phyloP scores from a whole-genome alignment of 148 eudicot genomes.

The Oxyria digyna region DNA sequence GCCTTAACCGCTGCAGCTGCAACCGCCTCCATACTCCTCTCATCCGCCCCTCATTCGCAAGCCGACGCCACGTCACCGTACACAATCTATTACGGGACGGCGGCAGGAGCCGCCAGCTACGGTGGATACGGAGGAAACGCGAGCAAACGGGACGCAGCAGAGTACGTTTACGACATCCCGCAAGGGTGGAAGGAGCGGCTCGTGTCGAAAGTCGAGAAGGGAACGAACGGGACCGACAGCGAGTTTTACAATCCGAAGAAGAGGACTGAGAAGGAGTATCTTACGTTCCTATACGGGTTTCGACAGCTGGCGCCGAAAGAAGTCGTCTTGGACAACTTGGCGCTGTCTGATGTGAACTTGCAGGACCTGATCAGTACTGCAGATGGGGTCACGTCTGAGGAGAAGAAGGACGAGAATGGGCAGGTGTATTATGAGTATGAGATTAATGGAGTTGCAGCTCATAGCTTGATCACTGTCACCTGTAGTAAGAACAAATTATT shows the following conservation, averaged over 20 bases:
- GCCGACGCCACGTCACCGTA: slow-evolving; percentile 27
- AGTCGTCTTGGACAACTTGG: slow-evolving; percentile 49
- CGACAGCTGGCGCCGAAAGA: slow-evolving; percentile 67
- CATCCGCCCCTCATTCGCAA: slow-evolving; percentile 29
- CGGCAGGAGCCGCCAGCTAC: slow-evolving; percentile 86
- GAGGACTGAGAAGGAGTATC: slow-evolving; percentile 62
- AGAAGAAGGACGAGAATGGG: slow-evolving; percentile 59
- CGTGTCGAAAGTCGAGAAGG: slow-evolving; percentile 81
- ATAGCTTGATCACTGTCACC: slow-evolving; percentile 74
- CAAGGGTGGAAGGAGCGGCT: slow-evolving; percentile 78
- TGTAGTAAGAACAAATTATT: slow-evolving; percentile 78
- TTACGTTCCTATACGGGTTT: slow-evolving; percentile 55
- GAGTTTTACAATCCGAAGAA: slow-evolving; percentile 86
- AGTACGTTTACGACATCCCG: slow-evolving; percentile 78
- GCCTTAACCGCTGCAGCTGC: slow-evolving; percentile 37
- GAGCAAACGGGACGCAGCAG: slow-evolving; percentile 67
- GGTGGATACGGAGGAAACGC: slow-evolving; percentile 92
- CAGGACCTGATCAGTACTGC: slow-evolving; percentile 64
- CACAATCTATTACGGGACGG: slow-evolving; percentile 69
- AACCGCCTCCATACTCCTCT: slow-evolving; percentile 28
- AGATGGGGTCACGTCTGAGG: slow-evolving; percentile 41
- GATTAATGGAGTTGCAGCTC: slow-evolving; percentile 44
- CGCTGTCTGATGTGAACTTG: slow-evolving; percentile 62
- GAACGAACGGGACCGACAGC: slow-evolving; percentile 83
- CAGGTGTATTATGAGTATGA: slow-evolving; percentile 78